Base-by-base conservation (phyloP, 1,139 yeast genomes). In the Scheffersomyces insectosa region DNA sequence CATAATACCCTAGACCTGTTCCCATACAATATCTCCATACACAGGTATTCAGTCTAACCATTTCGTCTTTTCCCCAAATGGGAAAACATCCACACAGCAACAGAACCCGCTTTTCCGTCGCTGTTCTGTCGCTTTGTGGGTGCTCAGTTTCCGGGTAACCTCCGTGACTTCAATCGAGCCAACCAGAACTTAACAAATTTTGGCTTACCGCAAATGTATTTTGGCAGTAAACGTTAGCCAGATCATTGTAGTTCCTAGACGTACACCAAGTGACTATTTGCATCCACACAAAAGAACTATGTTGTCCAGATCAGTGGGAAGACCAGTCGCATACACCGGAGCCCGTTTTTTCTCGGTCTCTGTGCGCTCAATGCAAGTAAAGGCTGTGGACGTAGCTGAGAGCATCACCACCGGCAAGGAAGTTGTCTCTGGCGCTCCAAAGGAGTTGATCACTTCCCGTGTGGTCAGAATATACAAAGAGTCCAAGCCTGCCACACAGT, bases 401-500 rank as follows among this genome's bases (percentile, higher is more conserved):
- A 51, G 52, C 42, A 30, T 36, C 16, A 52, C 60, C 42, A 52
- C 53, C 40, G 68, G 68, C 42, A 83, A 82, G 53, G 91, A 87
- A 63, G 55, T 83, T 37, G 71, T 85, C 40, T 81, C 88, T 42
- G 96, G 96, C n/a, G 96, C 95, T 3, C 96, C 96, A 39, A 62
- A 62, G 41, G 90, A 82, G 45, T 67, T 85, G 46, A 65, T 78
- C 44, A 77, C 83, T 41, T 70, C 74, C 52, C 78, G 96, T 65
- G 77, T 82, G 28, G 95, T 85, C 5, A 80, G 95, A 63, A 88
- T 88, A 59, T 88, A 74, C 65, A 80, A 84, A 64, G 90, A 85
- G 58, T 67, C 90, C 50, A 85, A 86, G 67, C 77, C 90, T 10
- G 95, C 96, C 36, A 88, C 95, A 28, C 96, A 88, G 68, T 81